phyloP scores from a whole-genome alignment of 192 early-diverging fungal species.

The Entophlyctis helioformis region DNA sequence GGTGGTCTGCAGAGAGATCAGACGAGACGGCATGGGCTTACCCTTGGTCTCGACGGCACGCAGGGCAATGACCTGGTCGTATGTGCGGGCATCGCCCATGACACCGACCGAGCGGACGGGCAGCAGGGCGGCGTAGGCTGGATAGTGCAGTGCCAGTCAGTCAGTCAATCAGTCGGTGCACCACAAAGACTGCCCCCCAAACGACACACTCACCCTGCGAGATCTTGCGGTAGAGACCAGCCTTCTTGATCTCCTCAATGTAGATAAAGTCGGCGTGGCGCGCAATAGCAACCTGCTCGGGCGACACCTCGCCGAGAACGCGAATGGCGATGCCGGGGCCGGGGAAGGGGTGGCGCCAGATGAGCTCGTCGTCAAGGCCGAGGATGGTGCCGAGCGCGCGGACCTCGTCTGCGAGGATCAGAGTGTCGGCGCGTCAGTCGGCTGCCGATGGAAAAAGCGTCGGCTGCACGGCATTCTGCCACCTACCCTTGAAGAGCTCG shows the following conservation, averaged over 20 bases:
- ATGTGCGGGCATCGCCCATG: constrained; percentile 98
- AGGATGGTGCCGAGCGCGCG: constrained; percentile 87
- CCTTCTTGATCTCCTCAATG: constrained; percentile 98
- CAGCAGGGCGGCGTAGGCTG: constrained; percentile 88
- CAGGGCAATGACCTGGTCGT: constrained; percentile 96
- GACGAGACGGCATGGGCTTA: neutral
- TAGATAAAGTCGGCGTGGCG: constrained; percentile 93
- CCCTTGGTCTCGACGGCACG: constrained; percentile 87
- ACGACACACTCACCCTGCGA: constrained; percentile 60
- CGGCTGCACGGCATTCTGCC: neutral
- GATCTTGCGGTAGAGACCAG: constrained; percentile 91
- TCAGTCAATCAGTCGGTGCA: too few relatives aligned
- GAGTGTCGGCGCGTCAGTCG: neutral
- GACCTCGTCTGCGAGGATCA: constrained; percentile 60
- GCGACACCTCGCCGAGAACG: constrained; percentile 91
- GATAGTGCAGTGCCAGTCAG: too few relatives aligned
- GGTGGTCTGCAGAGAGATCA: neutral
- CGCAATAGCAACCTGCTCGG: constrained; percentile 86
- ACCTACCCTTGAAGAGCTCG: constrained; percentile 83
- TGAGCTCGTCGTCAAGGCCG: constrained; percentile 81
- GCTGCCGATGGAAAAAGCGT: too few relatives aligned
- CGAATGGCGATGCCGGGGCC: constrained; percentile 98
- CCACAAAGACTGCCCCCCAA: too few relatives aligned
- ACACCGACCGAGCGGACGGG: constrained; percentile 95
- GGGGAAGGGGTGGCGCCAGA: constrained; percentile 99